Percentiles rank a stretch among this genome's conserved stretches.
Conservation (phyloP, 1,284 basidiomycete species). For the Ustilago tritici region DNA sequence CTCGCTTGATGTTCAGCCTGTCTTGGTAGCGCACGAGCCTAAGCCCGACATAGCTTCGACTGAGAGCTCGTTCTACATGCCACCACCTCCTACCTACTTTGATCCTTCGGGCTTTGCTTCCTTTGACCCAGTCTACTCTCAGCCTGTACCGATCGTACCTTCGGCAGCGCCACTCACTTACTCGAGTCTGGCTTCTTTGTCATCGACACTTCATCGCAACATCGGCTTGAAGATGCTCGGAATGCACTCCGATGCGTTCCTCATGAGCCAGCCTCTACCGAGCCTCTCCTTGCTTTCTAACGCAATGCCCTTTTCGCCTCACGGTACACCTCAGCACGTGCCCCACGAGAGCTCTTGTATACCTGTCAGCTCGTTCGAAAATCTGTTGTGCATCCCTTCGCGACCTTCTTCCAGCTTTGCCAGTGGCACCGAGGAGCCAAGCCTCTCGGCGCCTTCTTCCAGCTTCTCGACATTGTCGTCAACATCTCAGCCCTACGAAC, state of each 20-base stretch:
- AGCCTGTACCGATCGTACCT: not conserved
- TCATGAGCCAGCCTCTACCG: slow-evolving; percentile 41
- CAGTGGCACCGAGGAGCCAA: slow-evolving; percentile 1
- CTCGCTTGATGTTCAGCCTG: not conserved
- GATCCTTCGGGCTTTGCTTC: slow-evolving; percentile 12
- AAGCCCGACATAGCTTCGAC: slow-evolving; percentile 6
- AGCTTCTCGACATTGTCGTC: slow-evolving; percentile 2
- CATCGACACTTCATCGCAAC: slow-evolving; percentile 15
- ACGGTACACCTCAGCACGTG: not conserved
- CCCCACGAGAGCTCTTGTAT: not conserved
- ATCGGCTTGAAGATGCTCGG: slow-evolving; percentile 30
- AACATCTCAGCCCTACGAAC: not conserved
- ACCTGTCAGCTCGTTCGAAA: slow-evolving; percentile 18
- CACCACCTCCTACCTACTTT: slow-evolving; percentile 5
- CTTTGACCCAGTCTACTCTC: not conserved
- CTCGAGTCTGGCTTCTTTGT: slow-evolving; percentile 14
- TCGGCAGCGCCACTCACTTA: slow-evolving; percentile 26
- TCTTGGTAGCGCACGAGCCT: not conserved
- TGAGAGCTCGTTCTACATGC: slow-evolving; percentile 6
- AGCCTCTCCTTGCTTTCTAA: slow-evolving; percentile 24
- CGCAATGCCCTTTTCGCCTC: not conserved
- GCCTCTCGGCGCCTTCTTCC: not conserved
- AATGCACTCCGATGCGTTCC: slow-evolving; percentile 41
- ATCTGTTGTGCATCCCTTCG: slow-evolving; percentile 18
- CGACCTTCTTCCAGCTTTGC: slow-evolving; percentile 6